Conservation (phyloP, 176 grass and related monocot species). For the Rhynchospora pubera region DNA sequence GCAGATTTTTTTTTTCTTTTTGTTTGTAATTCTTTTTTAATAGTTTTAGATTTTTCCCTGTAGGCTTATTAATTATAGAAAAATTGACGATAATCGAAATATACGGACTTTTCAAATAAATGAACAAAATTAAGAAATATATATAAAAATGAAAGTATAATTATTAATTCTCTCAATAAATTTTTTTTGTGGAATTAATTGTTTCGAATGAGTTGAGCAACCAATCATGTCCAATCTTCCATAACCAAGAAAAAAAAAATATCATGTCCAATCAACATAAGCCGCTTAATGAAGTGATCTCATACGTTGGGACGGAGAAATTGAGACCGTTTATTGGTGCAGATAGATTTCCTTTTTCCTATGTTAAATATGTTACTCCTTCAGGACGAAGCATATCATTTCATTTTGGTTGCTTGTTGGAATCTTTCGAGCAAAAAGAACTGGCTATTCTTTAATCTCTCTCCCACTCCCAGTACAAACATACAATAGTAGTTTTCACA, state of each 20-base stretch:
- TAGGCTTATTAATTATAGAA: too few relatives aligned
- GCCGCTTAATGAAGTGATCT: not conserved
- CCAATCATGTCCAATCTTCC: conserved; percentile 1
- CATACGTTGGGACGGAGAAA: not conserved
- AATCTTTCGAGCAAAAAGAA: not conserved
- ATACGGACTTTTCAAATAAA: too few relatives aligned
- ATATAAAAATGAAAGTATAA: too few relatives aligned
- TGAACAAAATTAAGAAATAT: too few relatives aligned
- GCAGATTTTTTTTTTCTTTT: too few relatives aligned
- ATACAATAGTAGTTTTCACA: not conserved
- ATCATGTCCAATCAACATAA: conserved; percentile 1
- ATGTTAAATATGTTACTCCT: not conserved
- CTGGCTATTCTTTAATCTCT: not conserved
- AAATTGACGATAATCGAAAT: too few relatives aligned
- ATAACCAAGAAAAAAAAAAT: not conserved
- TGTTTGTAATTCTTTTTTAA: too few relatives aligned
- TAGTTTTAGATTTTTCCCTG: too few relatives aligned
- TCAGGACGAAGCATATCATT: not conserved
- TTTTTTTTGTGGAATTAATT: not conserved
- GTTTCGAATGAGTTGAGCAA: not conserved
- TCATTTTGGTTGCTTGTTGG: conserved; percentile 8
- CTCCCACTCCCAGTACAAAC: not conserved
- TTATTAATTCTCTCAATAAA: not conserved
- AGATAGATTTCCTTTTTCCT: not conserved
- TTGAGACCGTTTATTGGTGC: not conserved